These are phyloP conservation scores for Rhodomyrtus tomentosa DNA, from an alignment of 345 rosid genomes.

Conservation along the genomic window DNA sequence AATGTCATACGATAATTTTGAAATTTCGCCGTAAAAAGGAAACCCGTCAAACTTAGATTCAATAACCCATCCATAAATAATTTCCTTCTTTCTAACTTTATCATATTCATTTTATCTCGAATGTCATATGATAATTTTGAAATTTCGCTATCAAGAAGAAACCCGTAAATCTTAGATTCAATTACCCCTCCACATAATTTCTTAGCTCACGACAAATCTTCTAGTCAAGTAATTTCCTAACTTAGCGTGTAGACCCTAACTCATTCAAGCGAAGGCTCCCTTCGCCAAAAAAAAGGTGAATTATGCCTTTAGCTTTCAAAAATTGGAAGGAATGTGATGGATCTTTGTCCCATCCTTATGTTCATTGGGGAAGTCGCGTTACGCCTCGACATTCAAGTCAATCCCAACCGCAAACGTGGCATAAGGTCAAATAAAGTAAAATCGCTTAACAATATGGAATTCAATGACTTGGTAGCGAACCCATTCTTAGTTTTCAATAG, in stretches of 20 bases:
- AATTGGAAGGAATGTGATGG: neutral
- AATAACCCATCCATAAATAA: neutral
- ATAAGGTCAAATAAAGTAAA: neutral
- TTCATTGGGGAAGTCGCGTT: neutral
- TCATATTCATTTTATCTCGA: neutral
- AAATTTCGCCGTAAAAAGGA: neutral
- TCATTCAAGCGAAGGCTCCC: neutral
- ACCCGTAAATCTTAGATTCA: neutral
- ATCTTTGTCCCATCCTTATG: neutral
- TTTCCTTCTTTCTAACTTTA: neutral
- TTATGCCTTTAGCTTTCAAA: neutral
- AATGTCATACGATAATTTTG: neutral
- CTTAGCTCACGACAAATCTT: neutral
- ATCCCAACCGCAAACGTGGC: neutral
- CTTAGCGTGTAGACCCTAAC: neutral
- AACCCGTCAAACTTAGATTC: neutral
- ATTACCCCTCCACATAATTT: neutral
- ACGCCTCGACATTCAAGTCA: neutral
- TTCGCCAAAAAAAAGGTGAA: no score
- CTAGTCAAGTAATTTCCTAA: neutral
- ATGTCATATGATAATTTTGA: neutral
- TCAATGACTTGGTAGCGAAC: neutral
- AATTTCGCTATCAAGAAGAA: neutral
- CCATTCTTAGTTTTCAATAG: neutral
- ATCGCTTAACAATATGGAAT: neutral